Percentiles rank a stretch among this genome's conserved stretches.
phyloP scores from a whole-genome alignment of 306 rosid genomes.

The Canavalia gladiata region DNA sequence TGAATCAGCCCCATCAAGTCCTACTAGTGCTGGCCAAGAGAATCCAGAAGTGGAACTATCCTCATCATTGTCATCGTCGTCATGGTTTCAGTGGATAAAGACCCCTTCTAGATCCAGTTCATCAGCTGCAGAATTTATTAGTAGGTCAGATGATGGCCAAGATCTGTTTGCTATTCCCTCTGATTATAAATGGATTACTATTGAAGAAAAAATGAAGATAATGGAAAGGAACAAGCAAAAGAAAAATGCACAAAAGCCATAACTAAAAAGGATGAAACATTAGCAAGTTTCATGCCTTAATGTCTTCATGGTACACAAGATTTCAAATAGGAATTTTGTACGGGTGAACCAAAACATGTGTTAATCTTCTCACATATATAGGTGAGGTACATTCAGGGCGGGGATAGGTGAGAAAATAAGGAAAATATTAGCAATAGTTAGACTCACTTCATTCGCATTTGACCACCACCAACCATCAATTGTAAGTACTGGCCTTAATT shows the following conservation, averaged over 20 bases:
- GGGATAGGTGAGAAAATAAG: background rate
- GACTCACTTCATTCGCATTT: background rate
- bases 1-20: constrained; percentile 91
- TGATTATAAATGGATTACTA: constrained; percentile 61
- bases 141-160: constrained; percentile 59
- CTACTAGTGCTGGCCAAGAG: constrained; percentile 62
- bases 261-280: constrained; percentile 1
- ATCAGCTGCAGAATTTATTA: constrained; percentile 57
- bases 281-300: background rate
- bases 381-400: background rate
- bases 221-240: constrained; percentile 58
- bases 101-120: constrained; percentile 66
- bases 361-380: background rate
- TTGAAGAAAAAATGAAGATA: constrained; percentile 58
- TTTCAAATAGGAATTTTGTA: background rate
- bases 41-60: constrained; percentile 52
- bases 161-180: constrained; percentile 76
- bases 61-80: constrained; percentile 52
- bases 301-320: background rate
- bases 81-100: constrained; percentile 95
- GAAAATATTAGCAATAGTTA: background rate
- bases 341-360: background rate
- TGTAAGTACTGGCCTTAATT: background rate
- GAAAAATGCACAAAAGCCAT: constrained; percentile 59
- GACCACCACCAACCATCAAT: background rate